phyloP scores from a whole-genome alignment of 2,329 filamentous ascomycete genomes.

The Cladorrhinum sp. region DNA sequence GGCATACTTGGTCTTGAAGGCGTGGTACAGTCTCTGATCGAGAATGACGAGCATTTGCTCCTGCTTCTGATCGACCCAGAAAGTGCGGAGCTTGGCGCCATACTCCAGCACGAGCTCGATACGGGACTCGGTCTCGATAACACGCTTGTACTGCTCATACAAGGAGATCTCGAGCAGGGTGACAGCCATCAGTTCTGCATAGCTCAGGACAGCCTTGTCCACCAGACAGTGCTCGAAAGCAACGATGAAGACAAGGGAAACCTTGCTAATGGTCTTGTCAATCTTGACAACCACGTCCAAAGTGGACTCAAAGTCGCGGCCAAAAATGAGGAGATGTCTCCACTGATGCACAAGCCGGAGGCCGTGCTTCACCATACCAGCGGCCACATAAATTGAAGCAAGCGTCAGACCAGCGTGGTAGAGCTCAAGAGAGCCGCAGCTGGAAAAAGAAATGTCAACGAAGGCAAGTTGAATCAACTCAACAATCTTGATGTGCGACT shows the following conservation, averaged over 20 bases:
- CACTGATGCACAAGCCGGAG: constrained; percentile 46
- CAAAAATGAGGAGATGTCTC: constrained; percentile 49
- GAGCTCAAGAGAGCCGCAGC: constrained; percentile 42
- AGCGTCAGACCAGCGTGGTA: constrained; percentile 48
- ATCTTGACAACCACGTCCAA: constrained; percentile 38
- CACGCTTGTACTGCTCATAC: constrained; percentile 36
- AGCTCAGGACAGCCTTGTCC: constrained; percentile 34
- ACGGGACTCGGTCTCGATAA: constrained; percentile 28
- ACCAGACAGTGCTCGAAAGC: constrained; percentile 42
- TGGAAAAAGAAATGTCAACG: constrained; percentile 36
- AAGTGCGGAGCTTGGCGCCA: constrained; percentile 38
- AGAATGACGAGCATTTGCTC: constrained; percentile 33
- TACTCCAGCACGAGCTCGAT: constrained; percentile 37
- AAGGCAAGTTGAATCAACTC: constrained; percentile 40
- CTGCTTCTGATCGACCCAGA: constrained; percentile 33
- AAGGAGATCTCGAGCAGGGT: constrained; percentile 38
- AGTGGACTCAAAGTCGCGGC: constrained; percentile 33
- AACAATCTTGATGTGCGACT: constrained; percentile 38
- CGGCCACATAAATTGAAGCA: constrained; percentile 44
- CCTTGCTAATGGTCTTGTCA: constrained; percentile 34
- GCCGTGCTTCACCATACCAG: constrained; percentile 39
- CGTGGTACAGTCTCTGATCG: constrained; percentile 38
- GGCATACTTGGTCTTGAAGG: constrained; percentile 37
- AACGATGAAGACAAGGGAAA: constrained; percentile 44
- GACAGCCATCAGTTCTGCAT: constrained; percentile 42